phyloP scores from a whole-genome alignment of 139 green algal genomes.

The Chlamydomonas schloesseri region DNA sequence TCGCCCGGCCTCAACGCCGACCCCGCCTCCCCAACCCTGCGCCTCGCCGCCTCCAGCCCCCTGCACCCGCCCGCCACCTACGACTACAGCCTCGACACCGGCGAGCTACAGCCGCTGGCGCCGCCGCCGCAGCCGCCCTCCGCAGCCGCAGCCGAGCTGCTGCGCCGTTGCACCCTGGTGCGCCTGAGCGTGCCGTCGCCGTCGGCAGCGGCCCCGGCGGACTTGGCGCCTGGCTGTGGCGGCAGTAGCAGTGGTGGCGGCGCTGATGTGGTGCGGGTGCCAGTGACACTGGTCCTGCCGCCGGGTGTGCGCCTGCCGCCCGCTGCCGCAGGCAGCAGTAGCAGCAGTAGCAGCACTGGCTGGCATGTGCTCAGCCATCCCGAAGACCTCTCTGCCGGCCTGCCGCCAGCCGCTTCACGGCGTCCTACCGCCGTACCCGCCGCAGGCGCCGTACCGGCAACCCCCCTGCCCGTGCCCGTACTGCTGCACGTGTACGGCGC shows the following conservation, averaged over 20 bases:
- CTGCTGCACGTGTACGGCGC: constrained; percentile 83
- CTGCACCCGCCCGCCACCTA: constrained; percentile 57
- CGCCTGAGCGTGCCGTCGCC: constrained; percentile 1
- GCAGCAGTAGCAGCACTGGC: background rate
- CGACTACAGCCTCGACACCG: constrained; percentile 52
- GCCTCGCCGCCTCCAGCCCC: constrained; percentile 64
- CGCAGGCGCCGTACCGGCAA: background rate
- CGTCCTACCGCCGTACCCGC: no score
- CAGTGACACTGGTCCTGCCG: constrained; percentile 65
- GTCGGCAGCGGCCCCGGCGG: no score
- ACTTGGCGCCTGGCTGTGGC: background rate
- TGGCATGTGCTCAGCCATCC: background rate
- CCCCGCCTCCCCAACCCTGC: constrained; percentile 41
- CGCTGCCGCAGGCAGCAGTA: no score
- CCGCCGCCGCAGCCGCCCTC: background rate
- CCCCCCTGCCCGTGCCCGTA: constrained; percentile 46
- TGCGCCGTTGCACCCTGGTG: background rate
- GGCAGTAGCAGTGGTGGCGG: background rate
- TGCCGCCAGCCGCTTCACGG: no score
- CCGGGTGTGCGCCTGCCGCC: background rate
- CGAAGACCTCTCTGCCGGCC: no score
- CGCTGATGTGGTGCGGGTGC: constrained; percentile 43
- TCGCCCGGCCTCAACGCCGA: constrained; percentile 68
- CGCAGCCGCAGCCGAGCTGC: background rate
- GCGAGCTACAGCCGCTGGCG: background rate